phyloP scores from a whole-genome alignment of 352 stramenopile genomes.

The Globisporangium perplexum region DNA sequence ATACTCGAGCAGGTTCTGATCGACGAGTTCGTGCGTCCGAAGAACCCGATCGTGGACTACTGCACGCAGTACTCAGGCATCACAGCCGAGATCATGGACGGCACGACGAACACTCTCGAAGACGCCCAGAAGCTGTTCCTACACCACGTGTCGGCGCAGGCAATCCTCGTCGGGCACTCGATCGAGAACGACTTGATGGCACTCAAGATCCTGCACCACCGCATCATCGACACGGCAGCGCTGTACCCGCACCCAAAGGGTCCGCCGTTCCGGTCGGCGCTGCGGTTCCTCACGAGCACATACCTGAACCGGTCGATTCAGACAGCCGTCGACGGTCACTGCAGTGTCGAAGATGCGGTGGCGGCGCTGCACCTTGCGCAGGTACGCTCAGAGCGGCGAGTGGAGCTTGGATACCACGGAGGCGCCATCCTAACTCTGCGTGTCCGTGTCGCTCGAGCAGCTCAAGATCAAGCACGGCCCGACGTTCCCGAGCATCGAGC shows the following conservation, averaged over 20 bases:
- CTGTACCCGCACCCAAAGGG: conserved; percentile 82
- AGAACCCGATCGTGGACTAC: conserved; percentile 84
- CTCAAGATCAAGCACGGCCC: conserved; percentile 48
- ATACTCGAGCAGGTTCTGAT: conserved; percentile 39
- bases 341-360: conserved; percentile 76
- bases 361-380: conserved; percentile 68
- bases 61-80: conserved; percentile 86
- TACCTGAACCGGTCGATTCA: conserved; percentile 74
- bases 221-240: conserved; percentile 75
- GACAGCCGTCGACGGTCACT: conserved; percentile 64
- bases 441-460: conserved; percentile 10
- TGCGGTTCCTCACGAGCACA: conserved; percentile 68
- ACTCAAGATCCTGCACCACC: conserved; percentile 61
- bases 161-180: conserved; percentile 85
- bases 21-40: conserved; percentile 77
- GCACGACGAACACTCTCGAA: conserved; percentile 45
- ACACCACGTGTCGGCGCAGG: conserved; percentile 47
- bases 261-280: conserved; percentile 65
- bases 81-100: conserved; percentile 74
- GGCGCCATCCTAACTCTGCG: neutral
- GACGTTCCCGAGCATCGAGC: conserved; percentile 24
- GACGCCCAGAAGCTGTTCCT: conserved; percentile 68
- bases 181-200: conserved; percentile 84
- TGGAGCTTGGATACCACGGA: no score
- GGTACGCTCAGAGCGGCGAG: conserved; percentile 4